Conservation (phyloP, 2,329 filamentous ascomycete species). For the Cordyceps fumosorosea region DNA sequence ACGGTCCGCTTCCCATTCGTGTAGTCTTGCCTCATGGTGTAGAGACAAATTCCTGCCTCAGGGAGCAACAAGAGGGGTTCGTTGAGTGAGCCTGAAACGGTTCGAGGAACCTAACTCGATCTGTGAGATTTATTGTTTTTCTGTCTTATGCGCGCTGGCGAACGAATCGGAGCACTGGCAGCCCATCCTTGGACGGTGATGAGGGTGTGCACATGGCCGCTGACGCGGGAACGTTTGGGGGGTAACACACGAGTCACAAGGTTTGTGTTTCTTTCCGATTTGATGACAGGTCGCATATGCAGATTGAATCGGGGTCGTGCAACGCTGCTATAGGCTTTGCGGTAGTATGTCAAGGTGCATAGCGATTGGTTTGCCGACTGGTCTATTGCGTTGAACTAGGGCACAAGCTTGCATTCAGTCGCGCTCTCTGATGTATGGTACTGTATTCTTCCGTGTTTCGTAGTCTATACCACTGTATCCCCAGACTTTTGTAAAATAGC, state of each 20-base stretch:
- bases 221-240: neutral
- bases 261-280: neutral
- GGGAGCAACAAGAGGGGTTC: neutral
- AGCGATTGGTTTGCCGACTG: neutral
- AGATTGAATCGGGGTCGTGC: neutral
- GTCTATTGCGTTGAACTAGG: neutral
- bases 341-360: neutral
- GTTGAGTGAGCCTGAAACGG: slow-evolving; percentile 6
- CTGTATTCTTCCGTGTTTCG: neutral
- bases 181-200: too few relatives aligned
- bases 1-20: neutral
- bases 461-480: neutral
- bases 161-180: slow-evolving; percentile 5
- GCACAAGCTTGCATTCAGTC: neutral
- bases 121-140: neutral
- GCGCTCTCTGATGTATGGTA: neutral
- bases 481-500: neutral
- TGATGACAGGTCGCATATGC: neutral
- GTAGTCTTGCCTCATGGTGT: neutral
- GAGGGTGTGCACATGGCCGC: neutral
- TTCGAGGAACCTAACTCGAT: slow-evolving; percentile 2
- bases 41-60: neutral
- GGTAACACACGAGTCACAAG: slow-evolving; percentile 2
- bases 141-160: neutral
- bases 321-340: neutral